Evolutionary conservation across 2,329 filamentous ascomycete genomes (phyloP).

Genomic region (Truncatella angustata): DNA sequence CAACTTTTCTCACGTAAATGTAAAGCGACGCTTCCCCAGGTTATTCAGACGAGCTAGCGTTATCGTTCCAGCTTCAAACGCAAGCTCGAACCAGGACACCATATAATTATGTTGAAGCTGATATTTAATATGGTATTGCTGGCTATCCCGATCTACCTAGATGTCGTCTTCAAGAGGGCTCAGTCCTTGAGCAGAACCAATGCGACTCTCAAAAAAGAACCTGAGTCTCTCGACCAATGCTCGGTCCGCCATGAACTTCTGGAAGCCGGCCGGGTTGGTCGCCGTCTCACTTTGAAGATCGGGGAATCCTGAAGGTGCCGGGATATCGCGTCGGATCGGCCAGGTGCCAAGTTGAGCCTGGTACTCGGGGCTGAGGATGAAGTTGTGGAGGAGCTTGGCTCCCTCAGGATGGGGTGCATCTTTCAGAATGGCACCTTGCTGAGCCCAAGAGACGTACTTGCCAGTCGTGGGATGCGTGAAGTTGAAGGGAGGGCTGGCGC

Average conservation of each 20-base stretch:
- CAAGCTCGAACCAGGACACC: no score
- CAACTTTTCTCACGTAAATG: no score
- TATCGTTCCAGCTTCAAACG: no score
- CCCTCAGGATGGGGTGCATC: slow-evolving; percentile 47
- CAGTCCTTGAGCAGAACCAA: no score
- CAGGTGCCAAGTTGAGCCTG: slow-evolving; percentile 30
- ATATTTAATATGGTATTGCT: no score
- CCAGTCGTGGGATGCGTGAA: slow-evolving; percentile 33
- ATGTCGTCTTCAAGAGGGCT: no score
- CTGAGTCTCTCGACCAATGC: slow-evolving; percentile 32
- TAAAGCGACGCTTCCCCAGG: no score
- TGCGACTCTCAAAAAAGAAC: slow-evolving; percentile 33
- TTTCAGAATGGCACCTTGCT: slow-evolving; percentile 46
- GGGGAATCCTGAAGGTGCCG: slow-evolving; percentile 22
- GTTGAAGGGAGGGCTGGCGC: slow-evolving; percentile 21
- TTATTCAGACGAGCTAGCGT: no score
- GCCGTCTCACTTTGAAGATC: slow-evolving; percentile 25
- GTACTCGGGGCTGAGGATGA: slow-evolving; percentile 39
- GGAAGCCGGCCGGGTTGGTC: slow-evolving; percentile 32
- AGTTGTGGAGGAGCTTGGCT: slow-evolving; percentile 50
- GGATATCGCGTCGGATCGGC: slow-evolving; percentile 28
- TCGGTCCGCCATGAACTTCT: slow-evolving; percentile 34
- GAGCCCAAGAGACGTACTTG: slow-evolving; percentile 46
- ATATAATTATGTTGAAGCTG: no score
- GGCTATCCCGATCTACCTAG: no score